Evolutionary conservation across 257 asterid species (phyloP).

Genomic region (Solanum okadae): DNA sequence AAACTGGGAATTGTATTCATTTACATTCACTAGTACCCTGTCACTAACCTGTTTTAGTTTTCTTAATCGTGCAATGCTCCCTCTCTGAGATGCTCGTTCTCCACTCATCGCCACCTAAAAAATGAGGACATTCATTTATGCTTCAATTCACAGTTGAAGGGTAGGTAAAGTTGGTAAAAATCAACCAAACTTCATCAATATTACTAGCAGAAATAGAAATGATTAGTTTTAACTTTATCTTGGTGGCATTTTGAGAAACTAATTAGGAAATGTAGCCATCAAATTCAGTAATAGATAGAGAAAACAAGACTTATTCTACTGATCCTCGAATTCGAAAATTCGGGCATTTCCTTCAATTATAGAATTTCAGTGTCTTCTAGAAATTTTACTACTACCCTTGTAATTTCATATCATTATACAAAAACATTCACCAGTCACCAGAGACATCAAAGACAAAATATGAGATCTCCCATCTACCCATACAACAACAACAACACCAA

Average conservation of each 20-base stretch:
- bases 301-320: neutral
- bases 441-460: neutral
- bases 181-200: neutral
- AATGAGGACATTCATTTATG: slow-evolving; percentile 1
- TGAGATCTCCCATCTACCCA: neutral
- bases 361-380: neutral
- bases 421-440: neutral
- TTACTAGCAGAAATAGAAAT: neutral
- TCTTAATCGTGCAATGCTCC: slow-evolving; percentile 70
- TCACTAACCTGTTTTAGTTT: slow-evolving; percentile 62
- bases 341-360: neutral
- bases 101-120: slow-evolving; percentile 68
- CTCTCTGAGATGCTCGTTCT: slow-evolving; percentile 82
- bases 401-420: neutral
- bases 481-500: neutral
- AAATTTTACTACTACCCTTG: neutral
- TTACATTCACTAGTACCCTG: neutral
- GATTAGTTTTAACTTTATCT: neutral
- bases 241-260: neutral
- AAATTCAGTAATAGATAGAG: neutral
- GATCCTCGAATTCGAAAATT: neutral
- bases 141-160: slow-evolving; percentile 11
- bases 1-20: neutral
- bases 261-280: neutral
- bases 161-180: neutral